Evolutionary conservation across 176 grass and related monocot species (phyloP), one percentile per base, ranked within the genome.

Genomic region (Carex pumila): DNA sequence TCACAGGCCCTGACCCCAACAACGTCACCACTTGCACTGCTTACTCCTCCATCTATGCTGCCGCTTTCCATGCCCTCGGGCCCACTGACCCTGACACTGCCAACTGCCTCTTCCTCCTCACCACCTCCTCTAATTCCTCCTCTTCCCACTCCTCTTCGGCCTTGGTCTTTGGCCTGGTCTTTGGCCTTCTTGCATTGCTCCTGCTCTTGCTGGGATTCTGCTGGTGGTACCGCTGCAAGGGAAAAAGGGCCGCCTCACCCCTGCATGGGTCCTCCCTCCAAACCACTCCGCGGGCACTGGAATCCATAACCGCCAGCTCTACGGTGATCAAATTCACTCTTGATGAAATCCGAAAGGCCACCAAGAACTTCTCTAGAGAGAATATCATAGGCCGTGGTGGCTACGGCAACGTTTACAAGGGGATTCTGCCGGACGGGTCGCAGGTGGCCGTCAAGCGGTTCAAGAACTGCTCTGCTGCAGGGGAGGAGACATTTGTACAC

Each of bases 401-500:
- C 3, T 98, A 93, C 9, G 93, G 96, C 57, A 98, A 98, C 11
- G 96, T 98, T 17, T 98, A 95, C 89, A 88, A 61, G 69, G 96
- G 89, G n/a, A 71, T 88, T 53, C 88, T 98, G 6, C 53, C 65
- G 0, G 96, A 98, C 41, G 85, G 89, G 0, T 12, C 89, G 0
- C 82, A 95, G 57, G 89, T 95, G 11, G 96, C 96, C 0, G 83
- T 98, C 47, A 98, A 98, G 71, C 86, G 93, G 6, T 98, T 98
- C 91, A 98, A 95, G 85, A 98, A 98, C 43, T 98, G 93, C 83
- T 98, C 96, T 0, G 89, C 85, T 0, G 88, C 91, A 0, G 93
- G 96, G 39, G 96, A 95, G 14, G 71, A 84, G 0, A 90, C 61
- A 5, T 98, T 98, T 10, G 96, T 93, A 1, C 93, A 98, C 4